Percentiles rank a stretch among this genome's conserved stretches.
Conservation (phyloP, 192 early-diverging fungal species). For the Funneliformis geosporum region DNA sequence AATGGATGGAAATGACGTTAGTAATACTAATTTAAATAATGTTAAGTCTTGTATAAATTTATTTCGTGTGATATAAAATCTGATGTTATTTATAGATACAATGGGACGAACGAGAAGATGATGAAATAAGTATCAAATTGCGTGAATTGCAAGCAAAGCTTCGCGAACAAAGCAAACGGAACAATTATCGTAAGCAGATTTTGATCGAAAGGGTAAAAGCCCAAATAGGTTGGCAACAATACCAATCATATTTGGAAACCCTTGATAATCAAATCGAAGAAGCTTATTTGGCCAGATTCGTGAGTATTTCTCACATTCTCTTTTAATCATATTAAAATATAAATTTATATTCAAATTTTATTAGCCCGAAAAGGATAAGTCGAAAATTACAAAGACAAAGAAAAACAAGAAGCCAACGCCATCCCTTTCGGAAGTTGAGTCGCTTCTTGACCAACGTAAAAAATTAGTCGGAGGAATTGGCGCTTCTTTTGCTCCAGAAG, state of each 20-base stretch:
- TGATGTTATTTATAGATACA: conserved; percentile 60
- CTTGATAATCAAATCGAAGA: conserved; percentile 89
- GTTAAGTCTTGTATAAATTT: too few relatives aligned
- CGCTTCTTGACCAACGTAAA: background rate
- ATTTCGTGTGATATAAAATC: too few relatives aligned
- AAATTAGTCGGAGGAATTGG: background rate
- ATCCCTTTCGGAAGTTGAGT: background rate
- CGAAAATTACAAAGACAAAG: background rate
- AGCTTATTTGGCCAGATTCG: conserved; percentile 83
- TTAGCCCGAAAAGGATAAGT: conserved; percentile 20
- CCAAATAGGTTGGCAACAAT: conserved; percentile 85
- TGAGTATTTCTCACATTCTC: conserved; percentile 42
- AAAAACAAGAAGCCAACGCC: conserved; percentile 6
- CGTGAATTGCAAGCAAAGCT: conserved; percentile 70
- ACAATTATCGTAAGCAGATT: conserved; percentile 64
- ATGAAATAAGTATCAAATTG: conserved; percentile 73
- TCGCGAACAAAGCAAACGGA: conserved; percentile 66
- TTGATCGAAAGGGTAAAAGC: conserved; percentile 69
- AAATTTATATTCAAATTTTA: background rate
- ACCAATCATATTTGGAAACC: conserved; percentile 81
- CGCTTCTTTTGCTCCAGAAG: background rate
- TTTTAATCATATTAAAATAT: background rate
- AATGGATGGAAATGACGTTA: conserved; percentile 73
- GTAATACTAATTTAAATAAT: background rate
- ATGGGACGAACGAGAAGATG: conserved; percentile 72